These are phyloP conservation scores for Boletus edulis DNA, from an alignment of 768 basidiomycete genomes.

Conservation along the genomic window DNA sequence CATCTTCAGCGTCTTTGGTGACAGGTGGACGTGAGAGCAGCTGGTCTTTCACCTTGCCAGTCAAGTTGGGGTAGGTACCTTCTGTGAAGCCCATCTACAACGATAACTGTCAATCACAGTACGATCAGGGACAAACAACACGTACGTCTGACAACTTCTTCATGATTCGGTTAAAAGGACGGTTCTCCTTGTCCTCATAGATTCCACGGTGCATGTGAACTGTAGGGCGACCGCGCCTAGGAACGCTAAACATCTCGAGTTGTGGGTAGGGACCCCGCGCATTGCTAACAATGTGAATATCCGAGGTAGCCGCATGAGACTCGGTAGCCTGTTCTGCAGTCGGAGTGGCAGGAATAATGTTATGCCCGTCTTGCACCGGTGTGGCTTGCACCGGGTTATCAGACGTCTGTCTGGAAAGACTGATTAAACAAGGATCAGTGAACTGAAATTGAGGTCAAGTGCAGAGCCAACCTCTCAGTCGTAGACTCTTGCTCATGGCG, in stretches of 20 bases:
- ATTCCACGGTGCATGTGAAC: constrained; percentile 24
- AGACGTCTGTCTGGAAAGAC: constrained; percentile 26
- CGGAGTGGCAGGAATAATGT: constrained; percentile 1
- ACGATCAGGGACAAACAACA: constrained; percentile 9
- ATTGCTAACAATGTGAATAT: constrained; percentile 57
- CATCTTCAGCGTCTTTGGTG: constrained; percentile 59
- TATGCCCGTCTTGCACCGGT: background rate
- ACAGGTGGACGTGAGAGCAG: constrained; percentile 41
- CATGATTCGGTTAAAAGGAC: constrained; percentile 49
- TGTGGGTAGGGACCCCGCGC: constrained; percentile 59
- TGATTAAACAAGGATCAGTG: constrained; percentile 9
- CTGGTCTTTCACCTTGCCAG: constrained; percentile 47
- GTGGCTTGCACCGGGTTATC: constrained; percentile 16
- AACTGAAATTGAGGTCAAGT: background rate
- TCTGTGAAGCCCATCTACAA: constrained; percentile 74
- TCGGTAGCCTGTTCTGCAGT: constrained; percentile 13
- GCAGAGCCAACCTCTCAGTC: constrained; percentile 26
- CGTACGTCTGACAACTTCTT: constrained; percentile 64
- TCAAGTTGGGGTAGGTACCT: constrained; percentile 50
- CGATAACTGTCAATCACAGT: constrained; percentile 9
- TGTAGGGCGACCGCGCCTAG: constrained; percentile 38
- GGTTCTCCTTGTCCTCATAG: constrained; percentile 30
- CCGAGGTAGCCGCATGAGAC: constrained; percentile 15
- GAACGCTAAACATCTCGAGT: constrained; percentile 62
- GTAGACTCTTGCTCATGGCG: constrained; percentile 16